A percentile compares a stretch with the other conserved stretches of the same genome.
These are phyloP conservation scores for Tricholoma flavovirens DNA, from an alignment of 768 basidiomycete genomes.

Conservation along the genomic window DNA sequence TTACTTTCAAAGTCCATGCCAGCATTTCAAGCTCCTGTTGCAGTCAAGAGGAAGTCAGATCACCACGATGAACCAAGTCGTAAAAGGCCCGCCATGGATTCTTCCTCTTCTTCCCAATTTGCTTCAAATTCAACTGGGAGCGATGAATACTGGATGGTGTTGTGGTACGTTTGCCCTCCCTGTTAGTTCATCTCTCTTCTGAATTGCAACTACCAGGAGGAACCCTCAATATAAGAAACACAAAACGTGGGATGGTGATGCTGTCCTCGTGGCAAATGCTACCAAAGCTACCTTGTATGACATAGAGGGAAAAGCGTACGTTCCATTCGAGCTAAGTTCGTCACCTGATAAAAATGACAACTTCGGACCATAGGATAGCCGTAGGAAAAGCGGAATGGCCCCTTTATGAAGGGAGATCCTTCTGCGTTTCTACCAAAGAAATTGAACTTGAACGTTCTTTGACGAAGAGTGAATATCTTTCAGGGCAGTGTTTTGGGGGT, in stretches of 20 bases:
- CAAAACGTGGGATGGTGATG: slow-evolving; percentile 88
- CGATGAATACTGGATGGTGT: slow-evolving; percentile 68
- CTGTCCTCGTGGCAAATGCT: slow-evolving; percentile 48
- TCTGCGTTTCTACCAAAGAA: slow-evolving; percentile 49
- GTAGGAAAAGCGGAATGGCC: slow-evolving; percentile 41
- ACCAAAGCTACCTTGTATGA: slow-evolving; percentile 50
- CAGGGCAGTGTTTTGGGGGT: slow-evolving; percentile 56
- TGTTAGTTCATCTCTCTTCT: not conserved
- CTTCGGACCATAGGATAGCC: slow-evolving; percentile 36
- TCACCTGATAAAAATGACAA: not conserved
- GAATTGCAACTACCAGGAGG: slow-evolving; percentile 37
- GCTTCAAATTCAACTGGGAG: not conserved
- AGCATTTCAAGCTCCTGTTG: slow-evolving; percentile 23
- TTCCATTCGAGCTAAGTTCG: not conserved
- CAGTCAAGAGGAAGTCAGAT: slow-evolving; percentile 32
- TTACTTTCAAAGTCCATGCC: slow-evolving; percentile 22
- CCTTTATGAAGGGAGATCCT: slow-evolving; percentile 32
- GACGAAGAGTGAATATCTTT: slow-evolving; percentile 49
- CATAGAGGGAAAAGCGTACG: slow-evolving; percentile 61
- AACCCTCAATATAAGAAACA: slow-evolving; percentile 73
- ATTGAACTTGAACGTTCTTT: slow-evolving; percentile 60
- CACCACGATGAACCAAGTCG: slow-evolving; percentile 19
- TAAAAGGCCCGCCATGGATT: slow-evolving; percentile 27
- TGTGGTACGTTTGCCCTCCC: slow-evolving; percentile 47
- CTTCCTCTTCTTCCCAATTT: not conserved